These are phyloP conservation scores for Berberis vulgaris DNA, from an alignment of 164 flowering plant genomes.

Conservation along the genomic window DNA sequence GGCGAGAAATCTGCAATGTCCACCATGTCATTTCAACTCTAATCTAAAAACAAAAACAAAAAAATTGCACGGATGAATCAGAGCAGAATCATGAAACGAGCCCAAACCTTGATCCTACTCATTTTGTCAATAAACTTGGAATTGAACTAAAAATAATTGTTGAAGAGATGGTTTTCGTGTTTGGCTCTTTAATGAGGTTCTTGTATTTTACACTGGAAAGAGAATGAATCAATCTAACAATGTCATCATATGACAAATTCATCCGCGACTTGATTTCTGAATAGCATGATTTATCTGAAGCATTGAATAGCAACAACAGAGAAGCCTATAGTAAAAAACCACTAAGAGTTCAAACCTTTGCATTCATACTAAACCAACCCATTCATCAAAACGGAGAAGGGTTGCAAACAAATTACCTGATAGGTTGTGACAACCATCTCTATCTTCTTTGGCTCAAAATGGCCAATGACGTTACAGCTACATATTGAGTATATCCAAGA, in stretches of 20 bases:
- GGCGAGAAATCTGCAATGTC: constrained; percentile 5
- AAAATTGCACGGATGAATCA: background rate
- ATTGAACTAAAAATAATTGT: constrained; percentile 23
- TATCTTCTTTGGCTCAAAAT: constrained; percentile 23
- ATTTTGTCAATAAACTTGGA: constrained; percentile 5
- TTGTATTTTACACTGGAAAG: constrained; percentile 35
- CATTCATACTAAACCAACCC: background rate
- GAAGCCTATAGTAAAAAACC: background rate
- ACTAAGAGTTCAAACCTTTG: background rate
- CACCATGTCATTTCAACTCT: too few relatives aligned
- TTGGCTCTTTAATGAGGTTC: constrained; percentile 30
- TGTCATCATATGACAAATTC: constrained; percentile 29
- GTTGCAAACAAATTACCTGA: constrained; percentile 11
- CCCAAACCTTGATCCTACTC: constrained; percentile 27
- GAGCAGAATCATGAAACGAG: background rate
- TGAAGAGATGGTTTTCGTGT: constrained; percentile 22
- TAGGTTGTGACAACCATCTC: constrained; percentile 20
- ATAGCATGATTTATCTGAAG: constrained; percentile 23
- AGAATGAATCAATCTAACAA: constrained; percentile 29
- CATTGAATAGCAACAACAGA: constrained; percentile 28
- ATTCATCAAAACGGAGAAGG: background rate
- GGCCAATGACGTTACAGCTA: constrained; percentile 26
- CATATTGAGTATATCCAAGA: constrained; percentile 33
- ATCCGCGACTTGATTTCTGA: constrained; percentile 27
- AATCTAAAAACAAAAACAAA: too few relatives aligned